These are phyloP conservation scores for Podaxis pistillaris DNA, from an alignment of 768 basidiomycete species.

Conservation along the genomic window DNA sequence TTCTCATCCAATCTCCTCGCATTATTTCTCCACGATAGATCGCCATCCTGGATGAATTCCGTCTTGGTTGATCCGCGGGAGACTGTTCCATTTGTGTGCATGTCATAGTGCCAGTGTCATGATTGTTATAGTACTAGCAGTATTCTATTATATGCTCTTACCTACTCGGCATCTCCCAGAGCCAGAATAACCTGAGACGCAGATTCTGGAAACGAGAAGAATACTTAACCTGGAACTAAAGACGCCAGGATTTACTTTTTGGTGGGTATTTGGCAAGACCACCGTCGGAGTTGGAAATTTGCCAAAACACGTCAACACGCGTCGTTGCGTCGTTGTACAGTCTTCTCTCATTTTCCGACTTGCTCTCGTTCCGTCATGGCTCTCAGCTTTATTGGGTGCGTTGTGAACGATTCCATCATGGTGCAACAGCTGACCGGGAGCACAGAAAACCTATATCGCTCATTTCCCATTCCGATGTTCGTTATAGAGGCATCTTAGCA, in stretches of 20 bases:
- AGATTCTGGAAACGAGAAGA: not conserved
- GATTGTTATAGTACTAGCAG: conserved; percentile 9
- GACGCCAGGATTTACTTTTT: not conserved
- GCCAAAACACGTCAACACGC: conserved; percentile 29
- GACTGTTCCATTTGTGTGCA: conserved; percentile 4
- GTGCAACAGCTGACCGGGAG: conserved; percentile 4
- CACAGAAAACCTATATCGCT: conserved; percentile 83
- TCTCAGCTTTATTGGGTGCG: conserved; percentile 74
- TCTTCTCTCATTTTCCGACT: conserved; percentile 14
- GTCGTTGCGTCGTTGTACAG: conserved; percentile 6
- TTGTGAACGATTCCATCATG: not conserved
- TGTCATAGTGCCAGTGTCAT: conserved; percentile 4
- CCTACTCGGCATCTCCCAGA: not conserved
- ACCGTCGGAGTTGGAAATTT: conserved; percentile 26
- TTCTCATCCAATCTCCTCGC: not conserved
- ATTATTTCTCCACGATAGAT: not conserved
- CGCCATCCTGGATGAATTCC: not conserved
- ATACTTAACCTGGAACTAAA: not conserved
- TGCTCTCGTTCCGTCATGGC: conserved; percentile 46
- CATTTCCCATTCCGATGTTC: conserved; percentile 88
- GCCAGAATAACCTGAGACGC: not conserved
- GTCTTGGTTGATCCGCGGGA: not conserved
- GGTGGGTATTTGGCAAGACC: conserved; percentile 10
- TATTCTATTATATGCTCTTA: conserved; percentile 3
- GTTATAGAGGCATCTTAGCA: conserved; percentile 84